Evolutionary conservation across 129 eudicot species (phyloP), one percentile per base, ranked within the genome.

Genomic region (Flaveria brownii): DNA sequence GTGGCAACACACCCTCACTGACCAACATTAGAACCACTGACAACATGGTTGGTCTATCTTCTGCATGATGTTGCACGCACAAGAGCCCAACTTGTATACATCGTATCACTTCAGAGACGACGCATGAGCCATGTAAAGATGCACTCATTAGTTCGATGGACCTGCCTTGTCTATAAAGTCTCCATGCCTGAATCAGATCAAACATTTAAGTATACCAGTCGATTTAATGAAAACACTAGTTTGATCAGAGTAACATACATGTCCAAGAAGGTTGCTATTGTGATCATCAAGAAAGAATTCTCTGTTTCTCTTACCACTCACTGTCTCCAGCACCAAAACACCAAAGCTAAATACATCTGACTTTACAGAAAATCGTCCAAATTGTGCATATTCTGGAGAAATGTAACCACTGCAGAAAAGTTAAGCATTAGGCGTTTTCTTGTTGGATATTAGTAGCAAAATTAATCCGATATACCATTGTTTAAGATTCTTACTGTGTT

Each of bases 331-430:
- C 4, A 85, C 72, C 68, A 85, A 28, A 59, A 85, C 88, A 9
- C 85, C 88, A 70, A 77, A 85, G 81, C 88, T 85, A 74, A 68
- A 85, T 47, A 85, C 88, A 62, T 85, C 88, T 3, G 88, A 85
- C 59, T 85, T 85, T 47, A 71, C 61, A 33, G 88, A 85, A 50
- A 82, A 82, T 9, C 71, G 67, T 12, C 88, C 88, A 5, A 78
- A 77, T 55, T 78, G 70, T 33, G 88, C 88, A 74, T 85, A 85
- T 61, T 84, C 88, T 0, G 85, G 88, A 36, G 87, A 45, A 74
- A 81, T 81, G 75, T 81, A 82, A n/a, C 88, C 88, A 49, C 84
- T 81, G 77, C 83, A 74, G 11, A 12, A 28, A 45, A 50, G 50
- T 26, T 49, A 13, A 56, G 4, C 4, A 9, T 45, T 49, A 60